Evolutionary conservation across 139 green algal species (phyloP), one percentile per base, ranked within the genome.

Genomic region (Zygnema circumcarinatum): DNA sequence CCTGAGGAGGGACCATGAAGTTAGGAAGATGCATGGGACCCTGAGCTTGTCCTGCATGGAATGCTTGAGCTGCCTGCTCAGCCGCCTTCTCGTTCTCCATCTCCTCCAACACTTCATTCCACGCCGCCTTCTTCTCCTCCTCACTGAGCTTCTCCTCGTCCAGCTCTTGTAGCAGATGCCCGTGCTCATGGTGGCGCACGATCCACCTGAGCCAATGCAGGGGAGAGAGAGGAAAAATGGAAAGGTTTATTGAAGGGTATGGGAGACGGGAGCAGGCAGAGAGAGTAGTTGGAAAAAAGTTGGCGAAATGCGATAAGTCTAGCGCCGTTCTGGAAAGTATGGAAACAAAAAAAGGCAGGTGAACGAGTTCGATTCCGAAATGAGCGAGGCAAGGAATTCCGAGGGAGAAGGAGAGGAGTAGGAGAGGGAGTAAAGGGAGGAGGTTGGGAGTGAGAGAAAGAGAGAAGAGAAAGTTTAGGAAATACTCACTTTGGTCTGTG

Each of bases 41-140:
- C n/a, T n/a, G n/a, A n/a, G n/a, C n/a, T n/a, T n/a, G n/a, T n/a
- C n/a, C n/a, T n/a, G n/a, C n/a, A n/a, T n/a, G n/a, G n/a, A n/a
- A n/a, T n/a, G n/a, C n/a, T n/a, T n/a, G n/a, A n/a, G n/a, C n/a
- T n/a, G n/a, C n/a, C n/a, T n/a, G n/a, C 47, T 62, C 69, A 16
- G 35, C 69, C 69, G 7, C 16, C 69, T 78, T 11, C 11, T 78
- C 36, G 35, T 3, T 16, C 11, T 41, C 69, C 3, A 78, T 22
- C 21, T 47, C 73, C 53, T 86, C 39, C 21, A 31, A 36, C 68
- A 74, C 79, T 53, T 53, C 29, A 25, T 87, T 38, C 84, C 80
- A 88, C 3, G 84, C 84, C n/a, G 41, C 38, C 84, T 86, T 76
- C 73, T 89, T 32, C 75, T 89, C 84, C 36, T 87, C 74, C 84